Evolutionary conservation across 306 rosid species (phyloP), one percentile per base, ranked within the genome.

Genomic region (Vigna hirtella): DNA sequence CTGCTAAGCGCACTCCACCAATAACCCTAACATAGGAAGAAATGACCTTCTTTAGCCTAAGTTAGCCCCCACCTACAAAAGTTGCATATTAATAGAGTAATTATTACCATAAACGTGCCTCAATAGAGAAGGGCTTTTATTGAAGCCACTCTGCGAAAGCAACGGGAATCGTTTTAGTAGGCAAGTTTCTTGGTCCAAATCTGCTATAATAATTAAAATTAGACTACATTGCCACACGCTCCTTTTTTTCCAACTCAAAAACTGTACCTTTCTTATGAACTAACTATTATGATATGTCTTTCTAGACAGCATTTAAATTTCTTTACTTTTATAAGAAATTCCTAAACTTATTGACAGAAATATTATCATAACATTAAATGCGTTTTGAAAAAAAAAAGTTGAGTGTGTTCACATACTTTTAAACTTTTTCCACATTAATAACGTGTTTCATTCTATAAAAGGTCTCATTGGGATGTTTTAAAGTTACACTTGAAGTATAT

Each of bases 1-100:
- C 7, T 34, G 38, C 38, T 34, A 34, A 34, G 38, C 38, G 4
- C 38, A 34, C 38, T 0, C 38, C 38, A 34, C 38, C 38, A 34
- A 5, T 34, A 34, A 1, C 38, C 38, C 38, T 34, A 30, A 30
- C 28, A 30, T 26, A 64, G 45, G 40, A 50, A 6, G 48, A 58
- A 69, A 16, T 52, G 34, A 6, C 48, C 58, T n/a, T 38, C 18
- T 26, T 71, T 42, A 52, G 69, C 50, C 45, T 43, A 69, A 3
- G 32, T 47, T 20, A 10, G 22, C 22, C 53, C n/a, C 77, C 70
- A 77, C 79, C 82, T 32, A 82, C 65, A 72, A 55, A 64, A 34
- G 65, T 71, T 77, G 79, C 32, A 10, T n/a, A 79, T 73, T 45
- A 73, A 73, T 53, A 1, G 28, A 18, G 32, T 53, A 65, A 52